Evolutionary conservation across 2,329 filamentous ascomycete genomes (phyloP).

Genomic region (Colletotrichum truncatum): DNA sequence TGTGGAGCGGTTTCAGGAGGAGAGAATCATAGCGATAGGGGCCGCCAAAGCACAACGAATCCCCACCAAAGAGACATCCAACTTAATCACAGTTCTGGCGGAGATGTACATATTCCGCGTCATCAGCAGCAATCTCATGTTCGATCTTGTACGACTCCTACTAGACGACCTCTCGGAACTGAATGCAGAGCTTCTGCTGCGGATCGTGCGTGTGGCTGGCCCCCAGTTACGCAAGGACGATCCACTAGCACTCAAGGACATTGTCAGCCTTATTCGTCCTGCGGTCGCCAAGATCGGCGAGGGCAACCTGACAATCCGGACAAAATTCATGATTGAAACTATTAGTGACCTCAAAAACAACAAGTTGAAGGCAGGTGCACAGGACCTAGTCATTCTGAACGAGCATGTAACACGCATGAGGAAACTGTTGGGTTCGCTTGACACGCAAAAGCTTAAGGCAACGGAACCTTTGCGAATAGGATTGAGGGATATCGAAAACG

Average conservation of each 20-base stretch:
- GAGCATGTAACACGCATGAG: conserved; percentile 91
- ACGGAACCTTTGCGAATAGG: conserved; percentile 85
- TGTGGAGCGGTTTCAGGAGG: conserved; percentile 77
- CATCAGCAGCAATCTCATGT: conserved; percentile 82
- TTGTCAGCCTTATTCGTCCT: conserved; percentile 81
- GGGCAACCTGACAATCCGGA: conserved; percentile 81
- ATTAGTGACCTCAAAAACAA: conserved; percentile 97
- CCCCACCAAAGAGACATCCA: conserved; percentile 70
- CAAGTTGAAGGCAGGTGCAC: conserved; percentile 79
- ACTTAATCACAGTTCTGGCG: conserved; percentile 83
- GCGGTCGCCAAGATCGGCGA: conserved; percentile 75
- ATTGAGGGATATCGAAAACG: conserved; percentile 82
- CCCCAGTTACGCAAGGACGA: conserved; percentile 89
- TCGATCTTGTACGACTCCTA: conserved; percentile 88
- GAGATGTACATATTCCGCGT: conserved; percentile 94
- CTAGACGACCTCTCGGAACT: conserved; percentile 80
- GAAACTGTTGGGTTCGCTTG: conserved; percentile 84
- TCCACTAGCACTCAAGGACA: conserved; percentile 86
- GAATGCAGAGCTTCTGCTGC: conserved; percentile 88
- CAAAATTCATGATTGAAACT: conserved; percentile 97
- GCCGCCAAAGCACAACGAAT: conserved; percentile 40
- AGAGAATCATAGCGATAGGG: conserved; percentile 60
- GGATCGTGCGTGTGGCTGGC: conserved; percentile 84
- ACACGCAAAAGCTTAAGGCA: conserved; percentile 71
- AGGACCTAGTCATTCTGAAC: conserved; percentile 75